A percentile compares a stretch with the other conserved stretches of the same genome.
These are phyloP conservation scores for Fusarium anguioides DNA, from an alignment of 2,329 filamentous ascomycete species.

Conservation along the genomic window DNA sequence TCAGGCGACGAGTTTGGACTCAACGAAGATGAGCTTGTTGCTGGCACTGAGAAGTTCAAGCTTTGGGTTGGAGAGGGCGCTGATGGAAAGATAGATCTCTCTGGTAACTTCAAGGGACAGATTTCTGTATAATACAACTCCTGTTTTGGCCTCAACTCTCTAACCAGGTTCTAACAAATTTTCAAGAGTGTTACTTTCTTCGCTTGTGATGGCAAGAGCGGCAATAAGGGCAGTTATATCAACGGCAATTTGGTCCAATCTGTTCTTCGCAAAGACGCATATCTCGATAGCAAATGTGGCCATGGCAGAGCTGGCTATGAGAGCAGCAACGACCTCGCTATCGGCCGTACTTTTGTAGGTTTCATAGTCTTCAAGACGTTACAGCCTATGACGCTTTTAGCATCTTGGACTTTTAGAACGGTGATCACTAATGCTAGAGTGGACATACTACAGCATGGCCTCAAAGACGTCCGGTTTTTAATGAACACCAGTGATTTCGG, in stretches of 20 bases:
- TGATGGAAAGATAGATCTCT: background rate
- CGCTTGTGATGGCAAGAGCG: conserved; percentile 1
- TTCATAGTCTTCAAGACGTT: background rate
- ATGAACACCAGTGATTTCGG: background rate
- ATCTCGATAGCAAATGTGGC: background rate
- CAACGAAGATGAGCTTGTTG: background rate
- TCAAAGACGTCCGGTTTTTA: background rate
- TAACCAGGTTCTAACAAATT: background rate
- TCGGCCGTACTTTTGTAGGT: conserved; percentile 8
- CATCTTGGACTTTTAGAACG: background rate
- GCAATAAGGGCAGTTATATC: background rate
- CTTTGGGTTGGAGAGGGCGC: background rate
- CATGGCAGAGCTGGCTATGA: background rate
- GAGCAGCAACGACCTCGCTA: background rate
- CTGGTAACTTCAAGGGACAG: conserved; percentile 10
- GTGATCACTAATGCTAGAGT: background rate
- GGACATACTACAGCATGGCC: background rate
- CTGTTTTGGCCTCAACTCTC: background rate
- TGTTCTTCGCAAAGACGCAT: background rate
- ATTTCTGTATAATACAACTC: background rate
- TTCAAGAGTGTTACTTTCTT: background rate
- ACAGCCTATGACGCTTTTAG: background rate
- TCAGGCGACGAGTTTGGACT: background rate
- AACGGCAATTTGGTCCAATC: background rate
- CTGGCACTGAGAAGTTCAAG: background rate